Conservation (phyloP, 345 rosid genomes). For the Hypericum perforatum region DNA sequence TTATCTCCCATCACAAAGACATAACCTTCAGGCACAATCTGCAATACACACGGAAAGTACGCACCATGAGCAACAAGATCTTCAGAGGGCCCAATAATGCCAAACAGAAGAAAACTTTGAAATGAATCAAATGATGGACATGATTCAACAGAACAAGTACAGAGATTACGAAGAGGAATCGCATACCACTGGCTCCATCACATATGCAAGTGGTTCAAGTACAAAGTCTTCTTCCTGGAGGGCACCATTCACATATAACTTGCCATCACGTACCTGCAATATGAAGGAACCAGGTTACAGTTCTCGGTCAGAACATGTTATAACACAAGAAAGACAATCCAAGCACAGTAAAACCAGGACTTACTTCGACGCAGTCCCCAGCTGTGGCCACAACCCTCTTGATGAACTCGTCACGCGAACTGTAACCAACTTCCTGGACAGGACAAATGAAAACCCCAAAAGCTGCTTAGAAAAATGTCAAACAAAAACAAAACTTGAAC, state of each 20-base stretch:
- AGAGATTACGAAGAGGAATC: not conserved
- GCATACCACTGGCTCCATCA: slow-evolving; percentile 60
- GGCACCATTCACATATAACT: slow-evolving; percentile 57
- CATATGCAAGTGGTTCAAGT: slow-evolving; percentile 62
- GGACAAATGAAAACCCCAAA: slow-evolving; percentile 6
- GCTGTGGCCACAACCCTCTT: slow-evolving; percentile 89
- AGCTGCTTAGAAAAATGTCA: not conserved
- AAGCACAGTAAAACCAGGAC: slow-evolving; percentile 18
- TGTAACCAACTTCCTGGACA: slow-evolving; percentile 55
- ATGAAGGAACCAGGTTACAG: slow-evolving; percentile 13
- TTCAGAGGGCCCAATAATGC: not conserved
- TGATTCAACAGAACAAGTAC: not conserved
- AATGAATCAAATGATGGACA: not conserved
- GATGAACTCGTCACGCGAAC: slow-evolving; percentile 58
- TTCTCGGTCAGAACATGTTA: slow-evolving; percentile 2
- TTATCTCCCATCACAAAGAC: slow-evolving; percentile 94
- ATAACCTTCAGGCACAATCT: slow-evolving; percentile 75
- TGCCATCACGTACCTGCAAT: slow-evolving; percentile 56
- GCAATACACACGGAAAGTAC: slow-evolving; percentile 12
- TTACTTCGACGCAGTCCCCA: slow-evolving; percentile 85
- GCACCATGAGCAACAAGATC: not conserved
- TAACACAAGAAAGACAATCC: slow-evolving; percentile 9
- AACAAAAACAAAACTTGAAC: not conserved
- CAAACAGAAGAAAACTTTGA: not conserved
- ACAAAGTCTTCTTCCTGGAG: slow-evolving; percentile 58